These are phyloP conservation scores for Talaromyces rugulosus DNA, from an alignment of 2,329 filamentous ascomycete genomes.

Conservation along the genomic window DNA sequence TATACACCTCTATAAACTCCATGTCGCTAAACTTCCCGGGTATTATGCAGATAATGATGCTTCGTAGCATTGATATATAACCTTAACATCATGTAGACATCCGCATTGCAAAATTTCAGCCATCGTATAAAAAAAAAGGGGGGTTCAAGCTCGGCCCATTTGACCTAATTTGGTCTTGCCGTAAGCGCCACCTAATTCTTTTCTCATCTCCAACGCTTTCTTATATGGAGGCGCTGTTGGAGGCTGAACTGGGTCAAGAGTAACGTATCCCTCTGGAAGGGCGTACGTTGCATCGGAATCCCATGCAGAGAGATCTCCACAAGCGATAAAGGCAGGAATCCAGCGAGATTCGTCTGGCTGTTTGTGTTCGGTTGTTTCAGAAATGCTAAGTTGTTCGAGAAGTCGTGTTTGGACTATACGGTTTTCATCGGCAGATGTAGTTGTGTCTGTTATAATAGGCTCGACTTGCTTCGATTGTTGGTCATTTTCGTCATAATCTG, in stretches of 20 bases:
- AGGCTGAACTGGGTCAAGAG: slow-evolving; percentile 86
- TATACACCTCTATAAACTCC: neutral
- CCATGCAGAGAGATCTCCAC: slow-evolving; percentile 88
- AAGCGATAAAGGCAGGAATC: slow-evolving; percentile 96
- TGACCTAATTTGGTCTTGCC: slow-evolving; percentile 59
- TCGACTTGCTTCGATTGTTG: slow-evolving; percentile 12
- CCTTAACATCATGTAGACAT: neutral
- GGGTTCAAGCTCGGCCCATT: slow-evolving; percentile 17
- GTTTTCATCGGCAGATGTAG: slow-evolving; percentile 17
- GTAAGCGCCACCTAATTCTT: slow-evolving; percentile 70
- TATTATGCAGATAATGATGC: neutral
- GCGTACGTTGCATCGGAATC: slow-evolving; percentile 94
- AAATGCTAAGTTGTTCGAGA: slow-evolving; percentile 41
- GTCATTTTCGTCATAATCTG: slow-evolving; percentile 37
- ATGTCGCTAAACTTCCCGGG: neutral
- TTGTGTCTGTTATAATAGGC: neutral
- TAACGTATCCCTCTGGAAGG: slow-evolving; percentile 79
- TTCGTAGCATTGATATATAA: neutral
- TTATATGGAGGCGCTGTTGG: slow-evolving; percentile 96
- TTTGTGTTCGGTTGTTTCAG: slow-evolving; percentile 24
- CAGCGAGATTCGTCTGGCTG: slow-evolving; percentile 55
- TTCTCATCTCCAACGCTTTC: slow-evolving; percentile 78
- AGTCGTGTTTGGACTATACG: slow-evolving; percentile 17
- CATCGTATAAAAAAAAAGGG: neutral
- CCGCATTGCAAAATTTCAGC: neutral